Evolutionary conservation across 1,284 basidiomycete species (phyloP).

Genomic region (Microbotryum lychnidis-dioicae): DNA sequence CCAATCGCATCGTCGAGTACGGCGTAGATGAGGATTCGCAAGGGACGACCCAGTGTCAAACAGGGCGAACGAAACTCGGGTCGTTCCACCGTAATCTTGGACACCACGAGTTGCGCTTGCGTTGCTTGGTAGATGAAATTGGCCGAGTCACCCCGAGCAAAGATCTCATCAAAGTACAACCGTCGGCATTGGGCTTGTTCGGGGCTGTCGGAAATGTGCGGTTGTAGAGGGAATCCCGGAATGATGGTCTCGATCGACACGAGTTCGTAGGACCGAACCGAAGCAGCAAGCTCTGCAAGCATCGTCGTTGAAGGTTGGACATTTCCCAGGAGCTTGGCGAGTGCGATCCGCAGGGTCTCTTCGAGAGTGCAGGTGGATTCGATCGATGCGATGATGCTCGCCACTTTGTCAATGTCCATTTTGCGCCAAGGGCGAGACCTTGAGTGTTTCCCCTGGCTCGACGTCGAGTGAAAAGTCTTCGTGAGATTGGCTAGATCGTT

Average conservation of each 20-base stretch:
- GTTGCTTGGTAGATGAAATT: too few species aligned
- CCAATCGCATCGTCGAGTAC: slow-evolving; percentile 59
- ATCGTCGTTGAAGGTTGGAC: too few species aligned
- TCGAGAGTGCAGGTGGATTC: too few species aligned
- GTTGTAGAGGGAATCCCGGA: slow-evolving; percentile 18
- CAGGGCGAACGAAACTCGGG: slow-evolving; percentile 28
- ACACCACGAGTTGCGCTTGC: too few species aligned
- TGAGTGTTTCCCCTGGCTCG: too few species aligned
- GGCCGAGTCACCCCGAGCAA: too few species aligned
- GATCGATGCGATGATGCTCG: too few species aligned
- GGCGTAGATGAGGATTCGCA: slow-evolving; percentile 60
- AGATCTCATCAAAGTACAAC: slow-evolving; percentile 1
- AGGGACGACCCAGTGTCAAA: slow-evolving; percentile 53
- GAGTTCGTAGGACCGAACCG: slow-evolving; percentile 17
- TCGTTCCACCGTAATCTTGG: slow-evolving; percentile 4
- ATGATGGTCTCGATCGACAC: slow-evolving; percentile 7
- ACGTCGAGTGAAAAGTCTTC: too few species aligned
- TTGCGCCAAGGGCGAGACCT: too few species aligned
- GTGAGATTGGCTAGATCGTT: neutral
- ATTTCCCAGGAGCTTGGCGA: too few species aligned
- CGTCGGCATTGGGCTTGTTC: neutral
- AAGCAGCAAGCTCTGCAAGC: slow-evolving; percentile 2
- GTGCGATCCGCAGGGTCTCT: too few species aligned
- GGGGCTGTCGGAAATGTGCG: slow-evolving; percentile 1
- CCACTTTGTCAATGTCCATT: too few species aligned